phyloP scores from a whole-genome alignment of 1,139 yeast species.

The Meyerozyma smithsonii region DNA sequence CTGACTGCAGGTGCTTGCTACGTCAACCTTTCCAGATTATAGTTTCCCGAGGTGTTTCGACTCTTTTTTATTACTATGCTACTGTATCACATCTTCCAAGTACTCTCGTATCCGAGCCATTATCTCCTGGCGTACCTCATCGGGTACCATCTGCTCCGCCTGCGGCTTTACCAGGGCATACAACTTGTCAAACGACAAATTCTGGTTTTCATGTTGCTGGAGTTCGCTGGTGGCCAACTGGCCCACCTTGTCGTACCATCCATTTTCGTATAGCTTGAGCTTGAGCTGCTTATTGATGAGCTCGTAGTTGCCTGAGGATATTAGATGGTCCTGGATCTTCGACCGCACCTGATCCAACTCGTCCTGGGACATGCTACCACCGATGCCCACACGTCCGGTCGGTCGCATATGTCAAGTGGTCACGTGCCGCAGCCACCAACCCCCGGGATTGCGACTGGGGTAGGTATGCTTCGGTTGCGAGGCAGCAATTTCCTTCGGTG shows the following conservation, averaged over 20 bases:
- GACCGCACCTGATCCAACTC: constrained; percentile 52
- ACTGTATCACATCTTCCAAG: constrained; percentile 49
- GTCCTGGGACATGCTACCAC: constrained; percentile 20
- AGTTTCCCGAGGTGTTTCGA: too few species aligned
- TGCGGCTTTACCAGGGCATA: constrained; percentile 53
- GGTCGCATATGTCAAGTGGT: too few species aligned
- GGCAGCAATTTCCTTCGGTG: neutral
- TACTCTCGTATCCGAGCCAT: constrained; percentile 56
- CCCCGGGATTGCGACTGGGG: neutral
- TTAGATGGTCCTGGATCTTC: constrained; percentile 64
- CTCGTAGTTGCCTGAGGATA: constrained; percentile 79
- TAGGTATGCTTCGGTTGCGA: neutral
- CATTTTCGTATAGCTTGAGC: constrained; percentile 64
- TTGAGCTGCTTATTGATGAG: constrained; percentile 57
- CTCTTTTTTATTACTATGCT: neutral
- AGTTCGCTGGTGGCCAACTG: constrained; percentile 46
- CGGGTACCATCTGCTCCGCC: constrained; percentile 70
- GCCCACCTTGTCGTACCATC: constrained; percentile 81
- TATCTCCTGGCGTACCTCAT: constrained; percentile 54
- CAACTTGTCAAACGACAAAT: constrained; percentile 49
- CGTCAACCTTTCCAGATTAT: neutral
- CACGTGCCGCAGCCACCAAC: neutral
- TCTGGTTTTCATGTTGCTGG: constrained; percentile 22
- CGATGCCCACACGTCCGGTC: too few species aligned
- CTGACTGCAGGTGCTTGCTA: neutral